phyloP scores from a whole-genome alignment of 2,329 filamentous ascomycete species.

The Phyllosticta citribraziliensis region DNA sequence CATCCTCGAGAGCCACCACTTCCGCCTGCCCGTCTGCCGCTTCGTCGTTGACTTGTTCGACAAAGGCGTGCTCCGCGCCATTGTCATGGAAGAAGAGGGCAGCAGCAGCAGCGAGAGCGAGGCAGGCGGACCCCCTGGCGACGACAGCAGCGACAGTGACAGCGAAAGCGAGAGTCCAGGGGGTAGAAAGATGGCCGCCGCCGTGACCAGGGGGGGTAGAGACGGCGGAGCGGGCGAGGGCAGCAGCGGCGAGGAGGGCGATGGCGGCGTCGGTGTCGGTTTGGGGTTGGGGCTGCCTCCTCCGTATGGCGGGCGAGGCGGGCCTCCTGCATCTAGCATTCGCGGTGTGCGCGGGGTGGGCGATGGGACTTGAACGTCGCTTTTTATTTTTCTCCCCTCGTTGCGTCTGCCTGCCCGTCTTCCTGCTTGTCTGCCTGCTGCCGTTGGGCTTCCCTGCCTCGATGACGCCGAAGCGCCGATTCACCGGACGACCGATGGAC shows the following conservation, averaged over 20 bases:
- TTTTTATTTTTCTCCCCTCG: neutral
- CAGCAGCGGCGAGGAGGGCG: neutral
- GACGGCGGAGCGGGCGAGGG: neutral
- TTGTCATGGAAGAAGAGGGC: conserved; percentile 68
- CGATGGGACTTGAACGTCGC: neutral
- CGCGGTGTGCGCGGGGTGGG: neutral
- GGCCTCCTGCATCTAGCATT: neutral
- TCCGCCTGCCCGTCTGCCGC: conserved; percentile 73
- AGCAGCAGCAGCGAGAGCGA: neutral
- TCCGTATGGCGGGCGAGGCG: neutral
- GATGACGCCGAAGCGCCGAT: no score
- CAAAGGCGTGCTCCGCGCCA: conserved; percentile 71
- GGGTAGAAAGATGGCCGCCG: neutral
- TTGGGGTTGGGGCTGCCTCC: neutral
- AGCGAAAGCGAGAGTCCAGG: neutral
- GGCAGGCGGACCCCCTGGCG: neutral
- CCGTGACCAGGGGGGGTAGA: neutral
- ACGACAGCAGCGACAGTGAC: neutral
- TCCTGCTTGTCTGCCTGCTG: neutral
- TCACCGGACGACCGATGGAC: no score
- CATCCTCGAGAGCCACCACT: conserved; percentile 81
- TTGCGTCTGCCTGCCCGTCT: neutral
- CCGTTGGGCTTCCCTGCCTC: no score
- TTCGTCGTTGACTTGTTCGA: conserved; percentile 94
- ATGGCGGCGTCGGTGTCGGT: neutral